These are phyloP conservation scores for Paramyrothecium sp. DNA, from an alignment of 2,329 filamentous ascomycete species.

Conservation along the genomic window DNA sequence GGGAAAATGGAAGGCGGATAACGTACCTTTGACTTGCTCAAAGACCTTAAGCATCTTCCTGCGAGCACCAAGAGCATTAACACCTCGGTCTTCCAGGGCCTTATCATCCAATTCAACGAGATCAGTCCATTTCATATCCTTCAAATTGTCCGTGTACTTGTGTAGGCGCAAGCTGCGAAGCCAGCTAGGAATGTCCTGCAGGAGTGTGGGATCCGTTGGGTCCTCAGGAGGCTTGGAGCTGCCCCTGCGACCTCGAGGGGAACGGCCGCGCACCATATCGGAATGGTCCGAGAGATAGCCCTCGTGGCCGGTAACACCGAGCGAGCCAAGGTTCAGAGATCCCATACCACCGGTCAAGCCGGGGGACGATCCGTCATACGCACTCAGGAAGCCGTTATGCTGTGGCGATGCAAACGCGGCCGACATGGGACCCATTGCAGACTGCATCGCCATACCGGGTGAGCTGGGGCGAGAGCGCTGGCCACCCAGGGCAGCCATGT, in stretches of 20 bases:
- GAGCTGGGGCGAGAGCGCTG: conserved; percentile 86
- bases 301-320: conserved; percentile 69
- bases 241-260: conserved; percentile 85
- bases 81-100: conserved; percentile 86
- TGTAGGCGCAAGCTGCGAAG: conserved; percentile 90
- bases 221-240: conserved; percentile 98
- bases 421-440: conserved; percentile 59
- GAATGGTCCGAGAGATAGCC: conserved; percentile 94
- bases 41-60: conserved; percentile 99
- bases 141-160: conserved; percentile 98
- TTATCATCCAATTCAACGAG: conserved; percentile 90
- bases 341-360: conserved; percentile 70
- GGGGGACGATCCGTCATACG: conserved; percentile 76
- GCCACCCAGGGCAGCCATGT: conserved; percentile 54
- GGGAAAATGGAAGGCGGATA: not conserved
- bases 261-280: conserved; percentile 85
- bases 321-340: conserved; percentile 68
- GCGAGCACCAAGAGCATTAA: conserved; percentile 90
- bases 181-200: conserved; percentile 96
- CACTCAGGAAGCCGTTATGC: conserved; percentile 89
- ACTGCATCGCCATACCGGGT: conserved; percentile 80
- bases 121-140: conserved; percentile 96
- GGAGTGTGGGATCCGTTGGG: conserved; percentile 82
- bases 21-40: conserved; percentile 81
- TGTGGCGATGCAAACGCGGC: conserved; percentile 80